Evolutionary conservation across 495 filamentous ascomycete species (phyloP), one percentile per base, ranked within the genome.

Genomic region (Entonaema liquescens): DNA sequence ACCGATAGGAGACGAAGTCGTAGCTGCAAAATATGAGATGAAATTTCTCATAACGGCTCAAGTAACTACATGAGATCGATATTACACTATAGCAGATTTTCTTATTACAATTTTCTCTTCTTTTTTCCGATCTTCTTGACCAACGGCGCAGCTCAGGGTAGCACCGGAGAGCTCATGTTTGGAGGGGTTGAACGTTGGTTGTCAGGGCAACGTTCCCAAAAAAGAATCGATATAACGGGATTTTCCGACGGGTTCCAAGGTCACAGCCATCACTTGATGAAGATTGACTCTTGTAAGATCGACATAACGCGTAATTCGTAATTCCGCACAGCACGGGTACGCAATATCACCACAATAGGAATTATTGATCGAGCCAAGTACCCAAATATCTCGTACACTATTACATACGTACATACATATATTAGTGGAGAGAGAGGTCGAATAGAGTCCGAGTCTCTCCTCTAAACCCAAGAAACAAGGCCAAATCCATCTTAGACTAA

Each of bases 131-230:
- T 40, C 50, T 49, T 36, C 31, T 36, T 36, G 29, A 31, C 17
- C 35, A 40, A 28, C 33, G 12, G 12, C n/a, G 6, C 21, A 17
- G 7, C 25, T 59, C 36, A 59, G 21, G 52, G 53, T 33, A 59
- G 59, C 59, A 40, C 36, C 29, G 52, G 55, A 28, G 31, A 44
- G n/a, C 15, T 54, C 53, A 35, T 67, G 62, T 62, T 65, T 63
- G n/a, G 69, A 67, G 64, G 69, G 63, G 63, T 47, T 36, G 54
- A 15, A 62, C 21, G 47, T 49, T 35, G 15, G 69, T 72, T 72
- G 69, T 38, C 59, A 64, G n/a, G 50, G 62, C 57, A 71, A 71
- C 68, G 15, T 42, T 8, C 21, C 36, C 5, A 1, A 28, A 33
- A 29, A 31, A 17, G 2, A 26, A 59, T 60, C 57, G 60, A 60